Evolutionary conservation across 352 stramenopile genomes (phyloP).

Genomic region (Globisporangium irregulare): DNA sequence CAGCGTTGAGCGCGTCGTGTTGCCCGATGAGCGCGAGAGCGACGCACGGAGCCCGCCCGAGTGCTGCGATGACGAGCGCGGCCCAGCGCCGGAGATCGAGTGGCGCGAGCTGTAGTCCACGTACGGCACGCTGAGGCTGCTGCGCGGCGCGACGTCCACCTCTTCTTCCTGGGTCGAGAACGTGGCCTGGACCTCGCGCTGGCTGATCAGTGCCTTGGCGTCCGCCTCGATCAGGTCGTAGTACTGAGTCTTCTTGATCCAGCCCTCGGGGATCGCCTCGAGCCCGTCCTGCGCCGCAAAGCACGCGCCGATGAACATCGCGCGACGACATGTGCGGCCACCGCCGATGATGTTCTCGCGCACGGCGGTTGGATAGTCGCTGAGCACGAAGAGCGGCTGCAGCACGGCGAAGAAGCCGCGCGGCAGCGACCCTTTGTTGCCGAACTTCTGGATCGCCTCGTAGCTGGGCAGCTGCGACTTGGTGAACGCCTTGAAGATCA

Average conservation of each 20-base stretch:
- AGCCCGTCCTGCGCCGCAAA: slow-evolving; percentile 75
- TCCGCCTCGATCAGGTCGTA: slow-evolving; percentile 81
- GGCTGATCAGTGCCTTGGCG: slow-evolving; percentile 57
- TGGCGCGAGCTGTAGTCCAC: slow-evolving; percentile 51
- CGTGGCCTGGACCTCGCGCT: slow-evolving; percentile 56
- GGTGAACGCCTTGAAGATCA: slow-evolving; percentile 85
- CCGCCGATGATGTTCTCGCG: slow-evolving; percentile 83
- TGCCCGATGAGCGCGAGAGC: slow-evolving; percentile 10
- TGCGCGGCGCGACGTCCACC: slow-evolving; percentile 34
- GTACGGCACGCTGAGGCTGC: slow-evolving; percentile 40
- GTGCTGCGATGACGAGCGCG: slow-evolving; percentile 26
- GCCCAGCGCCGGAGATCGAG: slow-evolving; percentile 35
- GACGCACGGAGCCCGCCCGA: slow-evolving; percentile 8
- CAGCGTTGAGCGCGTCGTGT: slow-evolving; percentile 6
- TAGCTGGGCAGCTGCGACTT: slow-evolving; percentile 80
- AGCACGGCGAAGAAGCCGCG: slow-evolving; percentile 68
- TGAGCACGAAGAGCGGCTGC: slow-evolving; percentile 76
- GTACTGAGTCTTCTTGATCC: slow-evolving; percentile 80
- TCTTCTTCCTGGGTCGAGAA: slow-evolving; percentile 37
- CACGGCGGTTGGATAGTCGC: slow-evolving; percentile 74
- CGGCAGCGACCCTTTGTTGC: slow-evolving; percentile 70
- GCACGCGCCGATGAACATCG: slow-evolving; percentile 82
- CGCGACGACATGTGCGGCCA: slow-evolving; percentile 66
- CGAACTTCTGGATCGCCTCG: slow-evolving; percentile 81
- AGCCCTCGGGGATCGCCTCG: slow-evolving; percentile 61